Percentiles rank a stretch among this genome's conserved stretches.
Conservation (phyloP, 1,284 basidiomycete genomes). For the Apiotrichum montevideense region DNA sequence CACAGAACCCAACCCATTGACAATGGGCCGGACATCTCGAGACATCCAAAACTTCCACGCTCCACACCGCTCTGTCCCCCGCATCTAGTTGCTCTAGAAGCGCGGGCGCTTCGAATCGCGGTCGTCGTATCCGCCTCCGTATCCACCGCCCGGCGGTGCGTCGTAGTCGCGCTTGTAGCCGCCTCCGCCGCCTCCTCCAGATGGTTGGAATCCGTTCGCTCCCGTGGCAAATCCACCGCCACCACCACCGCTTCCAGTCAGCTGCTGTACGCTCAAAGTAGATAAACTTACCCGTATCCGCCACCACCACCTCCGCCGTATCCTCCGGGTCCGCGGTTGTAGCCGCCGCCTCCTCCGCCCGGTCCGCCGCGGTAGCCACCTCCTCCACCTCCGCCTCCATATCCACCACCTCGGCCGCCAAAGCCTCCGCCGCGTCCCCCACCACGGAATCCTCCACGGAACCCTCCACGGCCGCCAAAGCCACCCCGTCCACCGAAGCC, state of each 20-base stretch:
- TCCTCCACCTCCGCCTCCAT: conserved; percentile 23
- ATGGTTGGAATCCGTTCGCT: conserved; percentile 14
- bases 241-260: conserved; percentile 3
- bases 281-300: conserved; percentile 19
- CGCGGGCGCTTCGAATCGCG: conserved; percentile 71
- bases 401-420: conserved; percentile 23
- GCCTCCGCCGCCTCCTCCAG: conserved; percentile 13
- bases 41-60: too few relatives aligned
- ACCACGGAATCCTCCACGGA: conserved; percentile 32
- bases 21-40: too few relatives aligned
- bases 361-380: conserved; percentile 22
- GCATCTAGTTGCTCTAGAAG: conserved; percentile 49
- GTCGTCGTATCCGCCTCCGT: conserved; percentile 66
- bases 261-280: not conserved
- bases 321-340: conserved; percentile 9
- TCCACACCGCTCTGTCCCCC: too few relatives aligned
- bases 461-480: conserved; percentile 40
- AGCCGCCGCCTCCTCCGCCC: not conserved
- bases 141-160: conserved; percentile 47
- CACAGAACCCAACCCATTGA: too few relatives aligned
- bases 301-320: conserved; percentile 23
- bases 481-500: conserved; percentile 26
- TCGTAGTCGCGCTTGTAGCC: conserved; percentile 40
- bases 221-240: conserved; percentile 6
- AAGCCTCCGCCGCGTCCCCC: conserved; percentile 30